Evolutionary conservation across 2,329 filamentous ascomycete species (phyloP), one percentile per base, ranked within the genome.

Genomic region (Neofusicoccum ribis): DNA sequence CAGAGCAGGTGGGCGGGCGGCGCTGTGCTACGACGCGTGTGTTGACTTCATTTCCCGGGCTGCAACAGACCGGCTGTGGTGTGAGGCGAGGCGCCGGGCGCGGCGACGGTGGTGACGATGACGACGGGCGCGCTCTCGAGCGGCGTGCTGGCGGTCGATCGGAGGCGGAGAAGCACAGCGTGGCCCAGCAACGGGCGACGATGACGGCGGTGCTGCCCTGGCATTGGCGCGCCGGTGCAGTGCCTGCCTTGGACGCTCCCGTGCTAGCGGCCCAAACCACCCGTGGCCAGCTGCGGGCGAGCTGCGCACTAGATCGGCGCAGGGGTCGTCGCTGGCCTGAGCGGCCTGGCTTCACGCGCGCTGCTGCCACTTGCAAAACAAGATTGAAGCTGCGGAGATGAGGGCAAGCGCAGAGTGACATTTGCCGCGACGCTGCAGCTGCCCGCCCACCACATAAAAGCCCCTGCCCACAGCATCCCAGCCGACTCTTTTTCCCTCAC

Each of bases 331-430:
- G 46, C 27, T 51, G 49, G 46, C 49, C 41, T 52, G 47, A 44
- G 39, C 47, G 47, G 60, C 60, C 56, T 60, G 56, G 36, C 56
- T 47, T 46, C 60, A 37, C 60, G 47, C 60, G 27, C 14, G 60
- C 20, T 43, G 60, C 44, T 61, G 44, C 59, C 54, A 46, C 39
- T 52, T 37, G 49, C 11, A 63, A 63, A 63, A 54, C 61, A 63
- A 63, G 61, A 63, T 63, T 63, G 61, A 37, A 44, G 49, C 47
- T 20, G 36, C 47, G 20, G 34, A 65, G 43, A 58, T 44, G 37
- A n/a, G 41, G 64, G 46, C 65, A 69, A 67, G 65, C 66, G 65
- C 66, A 66, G 66, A 67, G 36, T 44, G 56, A 39, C 65, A 65
- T 52, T 20, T 52, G 49, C 51, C 37, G 52, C 52, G 36, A 59